These are phyloP conservation scores for Beta vulgaris DNA, from an alignment of 148 eudicot genomes.

Conservation along the genomic window DNA sequence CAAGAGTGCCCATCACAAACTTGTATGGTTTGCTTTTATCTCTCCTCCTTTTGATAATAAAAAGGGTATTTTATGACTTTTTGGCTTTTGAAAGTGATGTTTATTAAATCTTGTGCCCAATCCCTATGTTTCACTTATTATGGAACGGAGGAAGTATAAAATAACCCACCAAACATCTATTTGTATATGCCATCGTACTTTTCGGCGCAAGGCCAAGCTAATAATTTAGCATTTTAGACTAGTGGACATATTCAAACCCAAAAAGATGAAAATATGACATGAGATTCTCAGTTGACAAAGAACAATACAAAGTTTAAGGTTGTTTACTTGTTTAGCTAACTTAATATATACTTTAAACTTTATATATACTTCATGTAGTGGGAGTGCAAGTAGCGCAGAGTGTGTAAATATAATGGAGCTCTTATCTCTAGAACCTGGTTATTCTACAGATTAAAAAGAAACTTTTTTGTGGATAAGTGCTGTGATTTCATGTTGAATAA, in stretches of 20 bases:
- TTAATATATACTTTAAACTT: too few species aligned
- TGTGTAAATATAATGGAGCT: not conserved
- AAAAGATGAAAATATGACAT: not conserved
- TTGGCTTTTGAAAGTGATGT: too few species aligned
- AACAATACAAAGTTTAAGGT: not conserved
- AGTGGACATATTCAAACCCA: constrained; percentile 10
- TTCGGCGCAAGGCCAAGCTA: not conserved
- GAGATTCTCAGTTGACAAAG: not conserved
- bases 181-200: not conserved
- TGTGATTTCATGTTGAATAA: not conserved
- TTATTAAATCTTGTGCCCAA: too few species aligned
- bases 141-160: too few species aligned
- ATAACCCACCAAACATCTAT: too few species aligned
- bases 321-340: constrained; percentile 14
- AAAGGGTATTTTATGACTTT: too few species aligned
- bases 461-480: constrained; percentile 3
- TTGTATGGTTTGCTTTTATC: too few species aligned
- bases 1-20: too few species aligned
- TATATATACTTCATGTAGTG: too few species aligned
- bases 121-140: too few species aligned
- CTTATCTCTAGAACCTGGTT: too few species aligned
- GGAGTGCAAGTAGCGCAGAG: not conserved
- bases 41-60: too few species aligned
- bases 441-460: not conserved
- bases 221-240: not conserved